A percentile compares a stretch with the other conserved stretches of the same genome.
These are phyloP conservation scores for Linnemannia schmuckeri DNA, from an alignment of 192 early-diverging fungal species.

Conservation along the genomic window DNA sequence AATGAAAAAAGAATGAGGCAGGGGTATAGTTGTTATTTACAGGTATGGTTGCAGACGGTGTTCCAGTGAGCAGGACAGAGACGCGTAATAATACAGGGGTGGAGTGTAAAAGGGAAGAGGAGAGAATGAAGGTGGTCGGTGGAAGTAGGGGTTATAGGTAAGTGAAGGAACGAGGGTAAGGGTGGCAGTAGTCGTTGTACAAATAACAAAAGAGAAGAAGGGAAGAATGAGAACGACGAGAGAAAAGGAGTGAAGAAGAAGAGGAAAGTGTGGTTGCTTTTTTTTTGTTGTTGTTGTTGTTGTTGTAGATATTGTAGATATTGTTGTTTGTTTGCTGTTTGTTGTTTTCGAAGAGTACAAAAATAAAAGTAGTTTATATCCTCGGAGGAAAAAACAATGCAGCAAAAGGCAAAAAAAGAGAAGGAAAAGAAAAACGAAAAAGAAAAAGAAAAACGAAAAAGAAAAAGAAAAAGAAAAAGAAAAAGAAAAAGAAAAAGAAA, in stretches of 20 bases:
- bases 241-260: background rate
- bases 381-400: conserved; percentile 4
- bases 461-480: background rate
- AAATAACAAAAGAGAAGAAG: background rate
- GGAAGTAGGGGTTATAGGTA: background rate
- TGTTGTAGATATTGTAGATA: too few species aligned
- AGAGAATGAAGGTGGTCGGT: background rate
- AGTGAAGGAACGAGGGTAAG: background rate
- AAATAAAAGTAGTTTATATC: background rate
- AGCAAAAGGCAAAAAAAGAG: background rate
- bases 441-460: background rate
- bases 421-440: background rate
- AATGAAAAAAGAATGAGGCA: background rate
- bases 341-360: background rate
- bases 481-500: background rate
- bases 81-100: background rate
- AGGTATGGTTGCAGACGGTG: background rate
- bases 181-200: background rate
- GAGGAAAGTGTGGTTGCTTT: too few species aligned
- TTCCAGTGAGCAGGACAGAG: background rate
- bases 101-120: background rate
- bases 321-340: too few species aligned
- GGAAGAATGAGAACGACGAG: background rate
- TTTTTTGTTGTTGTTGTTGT: too few species aligned
- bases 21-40: background rate